Evolutionary conservation across 495 filamentous ascomycete species (phyloP).

Genomic region (Xylaria venustula): DNA sequence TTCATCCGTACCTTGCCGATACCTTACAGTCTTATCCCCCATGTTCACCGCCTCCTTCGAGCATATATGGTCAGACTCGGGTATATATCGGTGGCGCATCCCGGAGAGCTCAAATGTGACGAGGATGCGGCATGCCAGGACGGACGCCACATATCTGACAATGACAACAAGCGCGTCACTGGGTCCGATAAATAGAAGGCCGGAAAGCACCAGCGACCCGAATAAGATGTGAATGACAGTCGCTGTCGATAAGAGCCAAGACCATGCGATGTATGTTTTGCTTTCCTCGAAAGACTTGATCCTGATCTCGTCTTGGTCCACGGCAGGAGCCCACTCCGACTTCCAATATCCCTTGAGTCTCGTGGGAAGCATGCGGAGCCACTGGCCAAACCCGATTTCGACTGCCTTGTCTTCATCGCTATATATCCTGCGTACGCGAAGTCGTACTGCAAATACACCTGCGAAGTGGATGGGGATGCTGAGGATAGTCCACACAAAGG

Average conservation of each 20-base stretch:
- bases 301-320: slow-evolving; percentile 10
- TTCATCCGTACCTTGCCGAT: background rate
- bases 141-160: slow-evolving; percentile 20
- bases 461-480: slow-evolving; percentile 20
- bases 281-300: slow-evolving; percentile 13
- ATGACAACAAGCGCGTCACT: slow-evolving; percentile 22
- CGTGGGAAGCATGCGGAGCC: slow-evolving; percentile 1
- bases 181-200: slow-evolving; percentile 25
- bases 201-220: slow-evolving; percentile 29
- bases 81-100: background rate
- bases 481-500: slow-evolving; percentile 13
- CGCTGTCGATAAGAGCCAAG: slow-evolving; percentile 15
- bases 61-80: background rate
- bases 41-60: background rate
- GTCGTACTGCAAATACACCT: slow-evolving; percentile 15
- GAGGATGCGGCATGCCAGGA: slow-evolving; percentile 23
- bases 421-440: slow-evolving; percentile 5
- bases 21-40: background rate
- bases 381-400: background rate
- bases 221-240: slow-evolving; percentile 25
- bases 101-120: slow-evolving; percentile 22
- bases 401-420: background rate
- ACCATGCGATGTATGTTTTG: slow-evolving; percentile 12
- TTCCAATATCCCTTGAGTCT: background rate
- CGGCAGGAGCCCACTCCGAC: slow-evolving; percentile 6